Evolutionary conservation across 2,329 filamentous ascomycete species (phyloP).

Genomic region (Trichoderma koningiopsis): DNA sequence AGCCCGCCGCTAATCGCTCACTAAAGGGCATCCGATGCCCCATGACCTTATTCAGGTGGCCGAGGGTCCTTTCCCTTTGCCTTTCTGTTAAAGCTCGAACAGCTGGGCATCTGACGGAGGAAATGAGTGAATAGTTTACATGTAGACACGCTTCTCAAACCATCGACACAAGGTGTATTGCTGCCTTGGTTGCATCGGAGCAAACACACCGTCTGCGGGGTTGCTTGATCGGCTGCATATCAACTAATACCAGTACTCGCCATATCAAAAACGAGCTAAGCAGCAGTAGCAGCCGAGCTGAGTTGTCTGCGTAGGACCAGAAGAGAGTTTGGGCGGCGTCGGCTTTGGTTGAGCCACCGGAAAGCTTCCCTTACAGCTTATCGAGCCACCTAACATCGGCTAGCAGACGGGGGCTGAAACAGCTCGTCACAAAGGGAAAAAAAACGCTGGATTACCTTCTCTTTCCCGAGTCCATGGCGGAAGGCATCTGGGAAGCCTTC

Average conservation of each 20-base stretch:
- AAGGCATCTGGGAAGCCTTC: conserved; percentile 15
- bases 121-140: not conserved
- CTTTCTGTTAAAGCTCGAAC: not conserved
- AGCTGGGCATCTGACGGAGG: not conserved
- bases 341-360: conserved; percentile 6
- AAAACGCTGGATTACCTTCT: not conserved
- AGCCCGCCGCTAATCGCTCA: conserved; percentile 15
- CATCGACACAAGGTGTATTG: not conserved
- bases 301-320: not conserved
- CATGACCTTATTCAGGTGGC: conserved; percentile 13
- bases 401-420: not conserved
- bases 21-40: conserved; percentile 7
- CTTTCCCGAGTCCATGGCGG: not conserved
- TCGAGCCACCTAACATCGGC: not conserved
- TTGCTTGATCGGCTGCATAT: conserved; percentile 9
- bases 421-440: too few species aligned
- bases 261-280: not conserved
- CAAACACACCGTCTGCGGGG: conserved; percentile 5
- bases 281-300: not conserved
- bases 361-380: conserved; percentile 1
- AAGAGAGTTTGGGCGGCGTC: conserved; percentile 23
- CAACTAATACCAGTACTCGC: not conserved
- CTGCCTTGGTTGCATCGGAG: not conserved
- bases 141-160: not conserved
- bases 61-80: not conserved